Evolutionary conservation across 345 rosid species (phyloP).

Genomic region (Linum tenue): DNA sequence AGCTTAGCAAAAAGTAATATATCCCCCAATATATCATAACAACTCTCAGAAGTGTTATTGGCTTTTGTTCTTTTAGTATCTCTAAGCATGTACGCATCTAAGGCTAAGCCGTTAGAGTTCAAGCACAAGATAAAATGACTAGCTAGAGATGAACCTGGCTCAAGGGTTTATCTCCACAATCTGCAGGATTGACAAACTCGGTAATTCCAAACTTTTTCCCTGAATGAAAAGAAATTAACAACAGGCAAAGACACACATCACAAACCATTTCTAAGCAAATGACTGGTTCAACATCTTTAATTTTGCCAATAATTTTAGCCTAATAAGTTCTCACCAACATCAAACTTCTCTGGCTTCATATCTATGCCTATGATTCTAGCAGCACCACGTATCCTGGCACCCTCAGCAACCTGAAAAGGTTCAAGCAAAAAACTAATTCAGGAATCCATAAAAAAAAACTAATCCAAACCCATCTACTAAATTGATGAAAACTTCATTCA

Average conservation of each 20-base stretch:
- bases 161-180: slow-evolving; percentile 34
- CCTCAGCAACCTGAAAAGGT: slow-evolving; percentile 65
- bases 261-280: not conserved
- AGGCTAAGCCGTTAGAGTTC: not conserved
- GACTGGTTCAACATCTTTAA: not conserved
- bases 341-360: slow-evolving; percentile 52
- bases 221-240: slow-evolving; percentile 16
- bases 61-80: not conserved
- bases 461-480: not conserved
- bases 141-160: slow-evolving; percentile 41
- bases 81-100: too few species aligned
- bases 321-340: slow-evolving; percentile 41
- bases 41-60: not conserved
- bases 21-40: not conserved
- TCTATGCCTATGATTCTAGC: slow-evolving; percentile 70
- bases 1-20: not conserved
- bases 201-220: slow-evolving; percentile 67
- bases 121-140: not conserved
- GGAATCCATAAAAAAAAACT: not conserved
- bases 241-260: not conserved
- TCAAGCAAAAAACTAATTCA: not conserved
- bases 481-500: too few species aligned
- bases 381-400: slow-evolving; percentile 73
- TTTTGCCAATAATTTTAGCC: not conserved
- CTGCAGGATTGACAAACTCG: slow-evolving; percentile 52